A percentile compares a stretch with the other conserved stretches of the same genome.
These are phyloP conservation scores for Nannochloropsis gaditana DNA, from an alignment of 108 stramenopile genomes.

Conservation along the genomic window DNA sequence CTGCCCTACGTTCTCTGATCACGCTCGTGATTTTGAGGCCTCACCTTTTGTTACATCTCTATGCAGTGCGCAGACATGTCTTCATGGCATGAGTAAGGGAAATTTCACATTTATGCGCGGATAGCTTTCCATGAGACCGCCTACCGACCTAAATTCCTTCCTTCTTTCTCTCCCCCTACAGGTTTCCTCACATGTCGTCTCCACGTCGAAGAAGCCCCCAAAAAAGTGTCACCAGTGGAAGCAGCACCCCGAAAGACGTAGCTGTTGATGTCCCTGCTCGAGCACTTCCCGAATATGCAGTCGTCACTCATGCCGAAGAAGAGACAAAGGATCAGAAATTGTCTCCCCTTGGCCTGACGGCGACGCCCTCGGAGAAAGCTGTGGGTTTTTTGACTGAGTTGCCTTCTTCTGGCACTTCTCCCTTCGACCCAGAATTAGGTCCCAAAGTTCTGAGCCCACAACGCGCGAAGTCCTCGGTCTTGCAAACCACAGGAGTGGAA, in stretches of 20 bases:
- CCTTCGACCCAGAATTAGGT: not conserved
- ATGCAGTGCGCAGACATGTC: too few relatives aligned
- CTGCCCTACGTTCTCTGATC: too few relatives aligned
- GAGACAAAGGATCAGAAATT: slow-evolving; percentile 15
- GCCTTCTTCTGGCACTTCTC: not conserved
- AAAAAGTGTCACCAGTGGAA: not conserved
- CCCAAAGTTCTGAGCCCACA: not conserved
- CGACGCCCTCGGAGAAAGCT: not conserved
- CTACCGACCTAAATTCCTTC: too few relatives aligned
- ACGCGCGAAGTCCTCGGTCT: not conserved
- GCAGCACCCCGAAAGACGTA: not conserved
- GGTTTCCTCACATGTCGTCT: not conserved
- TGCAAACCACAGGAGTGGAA: not conserved
- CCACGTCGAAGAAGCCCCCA: not conserved
- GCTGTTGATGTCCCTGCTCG: not conserved
- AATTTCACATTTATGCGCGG: too few relatives aligned
- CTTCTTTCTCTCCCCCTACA: too few relatives aligned
- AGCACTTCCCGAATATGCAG: not conserved
- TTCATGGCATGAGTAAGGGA: too few relatives aligned
- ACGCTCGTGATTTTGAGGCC: too few relatives aligned
- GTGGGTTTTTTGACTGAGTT: not conserved
- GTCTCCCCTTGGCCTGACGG: not conserved
- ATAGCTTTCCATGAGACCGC: too few relatives aligned
- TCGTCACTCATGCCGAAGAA: not conserved
- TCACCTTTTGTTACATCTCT: too few relatives aligned